phyloP scores from a whole-genome alignment of 768 basidiomycete species.

The Naganishia vishniacii region DNA sequence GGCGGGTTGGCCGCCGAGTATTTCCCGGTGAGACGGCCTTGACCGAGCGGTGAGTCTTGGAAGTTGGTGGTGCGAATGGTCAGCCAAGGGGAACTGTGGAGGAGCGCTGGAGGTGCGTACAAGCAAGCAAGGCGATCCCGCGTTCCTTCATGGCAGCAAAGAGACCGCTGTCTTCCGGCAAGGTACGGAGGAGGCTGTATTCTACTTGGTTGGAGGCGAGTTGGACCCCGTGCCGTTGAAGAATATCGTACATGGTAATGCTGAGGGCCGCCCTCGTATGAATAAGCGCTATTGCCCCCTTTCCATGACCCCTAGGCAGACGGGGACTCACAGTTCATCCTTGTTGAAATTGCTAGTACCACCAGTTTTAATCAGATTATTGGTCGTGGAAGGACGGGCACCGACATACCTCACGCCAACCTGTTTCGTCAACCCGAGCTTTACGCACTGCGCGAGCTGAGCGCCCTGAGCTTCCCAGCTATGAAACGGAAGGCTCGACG shows the following conservation, averaged over 20 bases:
- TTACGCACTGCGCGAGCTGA: conserved; percentile 41
- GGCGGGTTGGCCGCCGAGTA: conserved; percentile 42
- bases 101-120: conserved; percentile 29
- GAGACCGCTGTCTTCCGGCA: conserved; percentile 42
- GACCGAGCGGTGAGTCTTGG: conserved; percentile 46
- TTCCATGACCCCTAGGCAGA: no score
- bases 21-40: conserved; percentile 48
- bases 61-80: not conserved
- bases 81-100: not conserved
- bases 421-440: conserved; percentile 42
- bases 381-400: not conserved
- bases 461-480: conserved; percentile 37
- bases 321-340: conserved; percentile 39
- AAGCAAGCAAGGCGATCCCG: conserved; percentile 42
- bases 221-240: conserved; percentile 38
- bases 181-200: conserved; percentile 42
- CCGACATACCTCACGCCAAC: conserved; percentile 35
- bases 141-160: conserved; percentile 44
- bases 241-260: conserved; percentile 36
- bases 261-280: no score
- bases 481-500: conserved; percentile 31
- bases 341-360: conserved; percentile 38
- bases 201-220: conserved; percentile 49
- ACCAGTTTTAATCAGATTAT: not conserved
- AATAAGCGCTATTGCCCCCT: no score